These are phyloP conservation scores for Malbranchea cinnamomea DNA, from an alignment of 2,329 filamentous ascomycete species.

Conservation along the genomic window DNA sequence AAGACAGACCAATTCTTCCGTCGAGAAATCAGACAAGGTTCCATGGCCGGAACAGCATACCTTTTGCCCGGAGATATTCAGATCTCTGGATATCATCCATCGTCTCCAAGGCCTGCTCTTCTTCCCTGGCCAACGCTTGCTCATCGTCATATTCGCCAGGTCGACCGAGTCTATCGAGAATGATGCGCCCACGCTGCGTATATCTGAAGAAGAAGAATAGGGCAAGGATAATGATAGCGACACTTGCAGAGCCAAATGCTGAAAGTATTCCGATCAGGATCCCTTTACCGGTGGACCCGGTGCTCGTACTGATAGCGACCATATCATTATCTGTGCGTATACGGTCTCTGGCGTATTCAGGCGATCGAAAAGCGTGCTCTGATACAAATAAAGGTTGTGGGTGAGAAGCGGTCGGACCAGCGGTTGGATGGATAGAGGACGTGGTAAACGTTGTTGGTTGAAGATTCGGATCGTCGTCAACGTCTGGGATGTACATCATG, in stretches of 20 bases:
- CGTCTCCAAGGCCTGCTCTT: slow-evolving; percentile 81
- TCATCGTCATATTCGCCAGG: slow-evolving; percentile 97
- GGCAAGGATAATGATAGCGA: slow-evolving; percentile 65
- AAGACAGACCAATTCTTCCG: not conserved
- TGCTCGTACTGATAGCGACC: slow-evolving; percentile 23
- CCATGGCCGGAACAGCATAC: slow-evolving; percentile 38
- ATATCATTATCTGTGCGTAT: too few relatives aligned
- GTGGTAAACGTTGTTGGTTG: too few relatives aligned
- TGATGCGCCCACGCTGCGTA: slow-evolving; percentile 72
- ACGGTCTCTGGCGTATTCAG: too few relatives aligned
- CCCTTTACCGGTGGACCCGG: slow-evolving; percentile 51
- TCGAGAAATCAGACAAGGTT: not conserved
- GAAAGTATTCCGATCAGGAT: slow-evolving; percentile 91
- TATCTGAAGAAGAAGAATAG: slow-evolving; percentile 90
- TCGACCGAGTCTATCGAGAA: slow-evolving; percentile 81
- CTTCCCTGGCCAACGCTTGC: slow-evolving; percentile 82
- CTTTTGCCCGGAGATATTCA: slow-evolving; percentile 90
- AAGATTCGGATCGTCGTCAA: too few relatives aligned
- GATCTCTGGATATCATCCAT: slow-evolving; percentile 89
- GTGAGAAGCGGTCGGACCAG: too few relatives aligned
- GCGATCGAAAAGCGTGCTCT: not conserved
- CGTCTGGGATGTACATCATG: too few relatives aligned
- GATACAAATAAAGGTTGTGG: not conserved
- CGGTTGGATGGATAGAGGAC: slow-evolving; percentile 1
- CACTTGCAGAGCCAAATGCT: slow-evolving; percentile 77